These are phyloP conservation scores for Chlorophyllum brunneum DNA, from an alignment of 768 basidiomycete genomes.

Conservation along the genomic window DNA sequence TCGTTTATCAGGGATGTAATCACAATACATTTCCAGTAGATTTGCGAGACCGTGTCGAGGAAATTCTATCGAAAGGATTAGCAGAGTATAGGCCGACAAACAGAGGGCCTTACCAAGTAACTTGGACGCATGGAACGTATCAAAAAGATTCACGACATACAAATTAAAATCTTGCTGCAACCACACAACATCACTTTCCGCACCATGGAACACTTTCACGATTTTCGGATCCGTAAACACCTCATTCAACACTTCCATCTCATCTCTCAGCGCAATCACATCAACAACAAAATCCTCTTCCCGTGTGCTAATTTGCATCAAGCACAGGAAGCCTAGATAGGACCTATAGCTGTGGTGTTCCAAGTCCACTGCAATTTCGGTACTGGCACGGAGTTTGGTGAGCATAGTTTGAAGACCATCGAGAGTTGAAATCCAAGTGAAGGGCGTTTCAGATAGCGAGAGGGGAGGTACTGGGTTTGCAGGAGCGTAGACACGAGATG, in stretches of 20 bases:
- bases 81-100: neutral
- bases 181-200: slow-evolving; percentile 93
- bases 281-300: slow-evolving; percentile 88
- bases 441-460: slow-evolving; percentile 62
- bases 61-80: slow-evolving; percentile 49
- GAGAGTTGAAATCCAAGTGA: slow-evolving; percentile 65
- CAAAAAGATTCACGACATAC: slow-evolving; percentile 94
- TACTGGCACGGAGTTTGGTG: slow-evolving; percentile 53
- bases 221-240: slow-evolving; percentile 82
- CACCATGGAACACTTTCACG: slow-evolving; percentile 94
- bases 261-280: slow-evolving; percentile 67
- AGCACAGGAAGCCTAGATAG: slow-evolving; percentile 83
- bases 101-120: slow-evolving; percentile 50
- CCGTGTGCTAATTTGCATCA: slow-evolving; percentile 90
- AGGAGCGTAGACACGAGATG: slow-evolving; percentile 54
- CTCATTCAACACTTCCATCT: slow-evolving; percentile 72
- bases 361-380: slow-evolving; percentile 89
- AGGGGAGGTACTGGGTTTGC: slow-evolving; percentile 46
- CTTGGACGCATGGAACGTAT: slow-evolving; percentile 93
- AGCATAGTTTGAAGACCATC: slow-evolving; percentile 60
- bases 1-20: slow-evolving; percentile 89
- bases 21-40: slow-evolving; percentile 84
- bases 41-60: slow-evolving; percentile 81
- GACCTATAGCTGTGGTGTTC: slow-evolving; percentile 91
- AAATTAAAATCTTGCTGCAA: slow-evolving; percentile 93